These are phyloP conservation scores for Fusarium pseudoanthophilum DNA, from an alignment of 2,329 filamentous ascomycete species.

Conservation along the genomic window DNA sequence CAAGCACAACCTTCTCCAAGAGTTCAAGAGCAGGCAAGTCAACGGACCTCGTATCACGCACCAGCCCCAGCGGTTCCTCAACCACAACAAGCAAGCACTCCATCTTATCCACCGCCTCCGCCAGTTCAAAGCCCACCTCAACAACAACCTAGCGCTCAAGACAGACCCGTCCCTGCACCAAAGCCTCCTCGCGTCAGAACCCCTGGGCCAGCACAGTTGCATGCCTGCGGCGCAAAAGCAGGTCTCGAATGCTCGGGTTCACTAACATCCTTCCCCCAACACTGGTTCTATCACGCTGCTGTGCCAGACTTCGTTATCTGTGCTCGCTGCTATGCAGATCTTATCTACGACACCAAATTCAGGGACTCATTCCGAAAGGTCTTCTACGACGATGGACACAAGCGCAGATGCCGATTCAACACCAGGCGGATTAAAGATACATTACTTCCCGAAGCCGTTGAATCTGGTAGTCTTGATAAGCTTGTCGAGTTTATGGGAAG, in stretches of 20 bases:
- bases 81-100: not conserved
- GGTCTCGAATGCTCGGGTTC: conserved; percentile 43
- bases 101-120: not conserved
- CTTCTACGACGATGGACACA: conserved; percentile 38
- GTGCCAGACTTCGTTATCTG: conserved; percentile 51
- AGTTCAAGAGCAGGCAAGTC: not conserved
- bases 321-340: conserved; percentile 52
- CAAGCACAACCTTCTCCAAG: not conserved
- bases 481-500: conserved; percentile 47
- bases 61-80: not conserved
- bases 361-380: conserved; percentile 41
- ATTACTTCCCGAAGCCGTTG: conserved; percentile 46
- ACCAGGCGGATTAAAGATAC: conserved; percentile 46
- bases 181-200: conserved; percentile 26
- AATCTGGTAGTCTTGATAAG: conserved; percentile 42
- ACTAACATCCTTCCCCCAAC: conserved; percentile 44
- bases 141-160: not conserved
- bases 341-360: conserved; percentile 49
- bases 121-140: not conserved
- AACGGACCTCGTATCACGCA: not conserved
- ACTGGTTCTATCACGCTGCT: conserved; percentile 52
- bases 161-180: not conserved
- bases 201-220: conserved; percentile 21
- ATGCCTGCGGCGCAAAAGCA: conserved; percentile 27
- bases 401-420: conserved; percentile 51